phyloP scores from a whole-genome alignment of 2,329 filamentous ascomycete species.

The Venturia asperata region DNA sequence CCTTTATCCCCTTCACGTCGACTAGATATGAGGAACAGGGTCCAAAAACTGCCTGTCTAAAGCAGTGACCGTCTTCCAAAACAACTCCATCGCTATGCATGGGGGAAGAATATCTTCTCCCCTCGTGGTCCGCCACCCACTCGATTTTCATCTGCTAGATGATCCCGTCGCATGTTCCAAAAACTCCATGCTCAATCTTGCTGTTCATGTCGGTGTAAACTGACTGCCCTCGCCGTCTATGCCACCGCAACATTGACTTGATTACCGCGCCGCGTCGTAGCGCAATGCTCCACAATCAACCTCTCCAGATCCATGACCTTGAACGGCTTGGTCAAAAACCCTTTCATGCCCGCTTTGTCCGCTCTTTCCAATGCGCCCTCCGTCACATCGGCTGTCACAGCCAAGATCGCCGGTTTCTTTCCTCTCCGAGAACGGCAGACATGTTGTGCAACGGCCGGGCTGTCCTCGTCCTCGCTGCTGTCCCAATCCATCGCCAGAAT shows the following conservation, averaged over 20 bases:
- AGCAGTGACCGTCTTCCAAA: not conserved
- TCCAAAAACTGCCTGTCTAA: not conserved
- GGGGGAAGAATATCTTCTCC: not conserved
- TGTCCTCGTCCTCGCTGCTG: constrained; percentile 24
- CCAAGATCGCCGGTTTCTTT: constrained; percentile 44
- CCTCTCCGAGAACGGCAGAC: constrained; percentile 16
- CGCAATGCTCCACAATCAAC: constrained; percentile 47
- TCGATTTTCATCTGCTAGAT: not conserved
- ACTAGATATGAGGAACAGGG: not conserved
- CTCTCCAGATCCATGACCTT: constrained; percentile 56
- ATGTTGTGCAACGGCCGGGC: constrained; percentile 11
- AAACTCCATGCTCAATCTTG: not conserved
- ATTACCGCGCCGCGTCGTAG: constrained; percentile 3
- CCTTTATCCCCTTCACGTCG: not conserved
- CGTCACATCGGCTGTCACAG: constrained; percentile 61
- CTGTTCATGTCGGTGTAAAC: not conserved
- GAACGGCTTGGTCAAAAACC: constrained; percentile 63
- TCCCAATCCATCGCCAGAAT: constrained; percentile 49
- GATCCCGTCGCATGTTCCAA: not conserved
- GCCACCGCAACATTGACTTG: not conserved
- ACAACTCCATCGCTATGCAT: not conserved
- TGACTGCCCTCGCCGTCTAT: not conserved
- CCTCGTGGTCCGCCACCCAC: not conserved
- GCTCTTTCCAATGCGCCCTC: constrained; percentile 55
- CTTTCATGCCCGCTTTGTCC: constrained; percentile 57